A percentile compares a stretch with the other conserved stretches of the same genome.
Conservation (phyloP, 2,329 filamentous ascomycete species). For the Chalaropsis ovoidea region DNA sequence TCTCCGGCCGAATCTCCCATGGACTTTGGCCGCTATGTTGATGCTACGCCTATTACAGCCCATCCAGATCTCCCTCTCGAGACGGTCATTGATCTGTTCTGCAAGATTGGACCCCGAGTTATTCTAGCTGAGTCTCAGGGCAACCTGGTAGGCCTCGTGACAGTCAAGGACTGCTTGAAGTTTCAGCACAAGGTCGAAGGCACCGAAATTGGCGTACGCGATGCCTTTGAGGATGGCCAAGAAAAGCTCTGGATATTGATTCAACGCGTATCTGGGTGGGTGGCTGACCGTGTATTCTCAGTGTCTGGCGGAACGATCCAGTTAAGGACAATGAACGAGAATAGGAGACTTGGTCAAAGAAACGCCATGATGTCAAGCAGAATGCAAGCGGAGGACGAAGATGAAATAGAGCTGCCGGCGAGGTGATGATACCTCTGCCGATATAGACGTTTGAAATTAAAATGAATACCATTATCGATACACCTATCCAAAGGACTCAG, state of each 20-base stretch:
- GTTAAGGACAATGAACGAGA: constrained; percentile 39
- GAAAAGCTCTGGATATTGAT: constrained; percentile 56
- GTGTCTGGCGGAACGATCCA: constrained; percentile 49
- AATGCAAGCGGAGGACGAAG: constrained; percentile 33
- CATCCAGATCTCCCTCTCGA: constrained; percentile 87
- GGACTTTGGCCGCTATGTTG: constrained; percentile 80
- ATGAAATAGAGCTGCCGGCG: constrained; percentile 38
- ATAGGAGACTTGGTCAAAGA: not conserved
- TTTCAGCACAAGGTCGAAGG: constrained; percentile 97
- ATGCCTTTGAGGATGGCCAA: constrained; percentile 44
- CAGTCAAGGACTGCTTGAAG: constrained; percentile 92
- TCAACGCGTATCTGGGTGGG: constrained; percentile 45
- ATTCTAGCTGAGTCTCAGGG: constrained; percentile 89
- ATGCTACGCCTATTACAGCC: constrained; percentile 78
- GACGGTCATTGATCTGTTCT: constrained; percentile 97
- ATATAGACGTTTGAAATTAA: not conserved
- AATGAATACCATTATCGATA: not conserved
- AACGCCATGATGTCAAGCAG: not conserved
- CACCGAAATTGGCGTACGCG: constrained; percentile 52
- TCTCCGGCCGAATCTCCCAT: constrained; percentile 47
- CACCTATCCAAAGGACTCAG: not conserved
- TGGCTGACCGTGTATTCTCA: constrained; percentile 45
- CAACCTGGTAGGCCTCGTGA: constrained; percentile 72
- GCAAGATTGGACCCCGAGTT: constrained; percentile 90
- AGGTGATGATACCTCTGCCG: constrained; percentile 27